phyloP scores from a whole-genome alignment of 345 rosid genomes.

The Arabis alpina region DNA sequence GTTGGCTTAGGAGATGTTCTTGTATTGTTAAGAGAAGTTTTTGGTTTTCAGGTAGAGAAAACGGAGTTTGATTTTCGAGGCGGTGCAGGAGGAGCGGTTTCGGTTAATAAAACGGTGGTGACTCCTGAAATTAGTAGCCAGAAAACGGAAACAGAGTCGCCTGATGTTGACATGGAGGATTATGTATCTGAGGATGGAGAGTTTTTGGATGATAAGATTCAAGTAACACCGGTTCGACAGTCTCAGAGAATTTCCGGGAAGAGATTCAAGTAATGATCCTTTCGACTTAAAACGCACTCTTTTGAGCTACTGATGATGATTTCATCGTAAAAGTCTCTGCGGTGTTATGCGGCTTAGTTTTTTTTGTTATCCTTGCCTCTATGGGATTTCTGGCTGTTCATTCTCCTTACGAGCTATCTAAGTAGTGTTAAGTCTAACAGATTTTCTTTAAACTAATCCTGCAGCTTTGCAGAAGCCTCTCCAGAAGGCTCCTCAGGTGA shows the following conservation, averaged over 20 bases:
- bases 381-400: background rate
- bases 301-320: conserved; percentile 1
- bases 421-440: conserved; percentile 20
- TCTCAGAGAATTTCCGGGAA: conserved; percentile 75
- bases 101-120: conserved; percentile 43
- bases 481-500: conserved; percentile 57
- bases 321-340: background rate
- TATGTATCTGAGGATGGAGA: conserved; percentile 52
- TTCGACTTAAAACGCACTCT: conserved; percentile 11
- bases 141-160: conserved; percentile 50
- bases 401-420: conserved; percentile 7
- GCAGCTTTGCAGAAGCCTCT: conserved; percentile 69
- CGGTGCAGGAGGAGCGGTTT: conserved; percentile 78
- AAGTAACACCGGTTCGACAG: conserved; percentile 65
- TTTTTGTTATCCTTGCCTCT: no score
- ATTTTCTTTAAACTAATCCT: conserved; percentile 10
- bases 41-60: conserved; percentile 55
- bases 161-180: conserved; percentile 55
- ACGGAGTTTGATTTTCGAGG: conserved; percentile 69
- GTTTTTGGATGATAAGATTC: conserved; percentile 48
- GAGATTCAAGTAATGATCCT: conserved; percentile 59
- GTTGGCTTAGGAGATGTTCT: background rate
- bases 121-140: conserved; percentile 48
- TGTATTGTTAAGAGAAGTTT: background rate
- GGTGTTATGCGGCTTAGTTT: background rate